A percentile compares a stretch with the other conserved stretches of the same genome.
Evolutionary conservation across 306 rosid genomes (phyloP).

Genomic region (Dalbergia oliveri): DNA sequence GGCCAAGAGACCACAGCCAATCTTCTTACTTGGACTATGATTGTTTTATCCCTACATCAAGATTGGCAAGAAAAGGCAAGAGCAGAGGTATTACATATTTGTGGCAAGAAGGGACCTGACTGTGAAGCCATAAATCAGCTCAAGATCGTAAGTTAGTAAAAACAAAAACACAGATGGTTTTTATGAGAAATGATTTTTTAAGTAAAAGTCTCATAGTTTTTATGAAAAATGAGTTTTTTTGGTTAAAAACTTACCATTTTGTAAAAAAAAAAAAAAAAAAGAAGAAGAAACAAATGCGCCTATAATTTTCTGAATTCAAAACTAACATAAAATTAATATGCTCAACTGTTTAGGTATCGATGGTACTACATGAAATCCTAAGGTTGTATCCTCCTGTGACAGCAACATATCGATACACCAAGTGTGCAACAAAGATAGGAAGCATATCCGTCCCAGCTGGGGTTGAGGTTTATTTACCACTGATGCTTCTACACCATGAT

Average conservation of each 20-base stretch:
- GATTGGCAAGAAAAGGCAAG: constrained; percentile 63
- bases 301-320: background rate
- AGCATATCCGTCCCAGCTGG: constrained; percentile 49
- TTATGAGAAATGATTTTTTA: too few species aligned
- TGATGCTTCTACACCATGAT: constrained; percentile 48
- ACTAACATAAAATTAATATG: background rate
- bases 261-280: too few species aligned
- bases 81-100: constrained; percentile 41
- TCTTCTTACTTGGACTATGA: constrained; percentile 58
- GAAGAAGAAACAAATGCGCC: too few species aligned
- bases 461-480: constrained; percentile 30
- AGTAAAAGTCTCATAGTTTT: too few species aligned
- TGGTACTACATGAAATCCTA: constrained; percentile 36
- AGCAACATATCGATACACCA: background rate
- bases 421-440: constrained; percentile 31
- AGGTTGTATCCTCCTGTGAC: constrained; percentile 35
- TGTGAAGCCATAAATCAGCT: constrained; percentile 44
- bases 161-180: background rate
- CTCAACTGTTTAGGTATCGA: constrained; percentile 22
- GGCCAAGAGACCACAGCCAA: constrained; percentile 52
- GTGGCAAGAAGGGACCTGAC: constrained; percentile 39
- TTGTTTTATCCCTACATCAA: constrained; percentile 51
- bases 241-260: too few species aligned
- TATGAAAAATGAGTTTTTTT: too few species aligned
- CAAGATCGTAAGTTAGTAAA: constrained; percentile 40